phyloP scores from a whole-genome alignment of 202 grass and related monocot genomes.

The Eragrostis tef region DNA sequence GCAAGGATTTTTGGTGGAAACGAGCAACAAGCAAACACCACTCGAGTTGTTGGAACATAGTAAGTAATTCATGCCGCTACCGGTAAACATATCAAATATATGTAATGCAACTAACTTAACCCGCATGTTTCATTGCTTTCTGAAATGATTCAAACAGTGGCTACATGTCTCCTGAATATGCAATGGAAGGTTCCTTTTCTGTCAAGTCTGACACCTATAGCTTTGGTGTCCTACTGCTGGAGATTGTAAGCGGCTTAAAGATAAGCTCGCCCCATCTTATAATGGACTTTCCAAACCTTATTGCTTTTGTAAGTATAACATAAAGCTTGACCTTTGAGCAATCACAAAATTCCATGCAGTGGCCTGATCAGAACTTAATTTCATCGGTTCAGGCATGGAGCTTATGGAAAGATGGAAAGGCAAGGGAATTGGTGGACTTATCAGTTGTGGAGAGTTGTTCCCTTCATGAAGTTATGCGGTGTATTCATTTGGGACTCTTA shows the following conservation, averaged over 20 bases:
- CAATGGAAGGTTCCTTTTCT: slow-evolving; percentile 55
- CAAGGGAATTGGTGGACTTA: slow-evolving; percentile 38
- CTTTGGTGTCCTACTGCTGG: slow-evolving; percentile 62
- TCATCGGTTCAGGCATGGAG: slow-evolving; percentile 52
- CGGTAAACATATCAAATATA: neutral
- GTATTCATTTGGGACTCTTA: slow-evolving; percentile 54
- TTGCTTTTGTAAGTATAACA: slow-evolving; percentile 51
- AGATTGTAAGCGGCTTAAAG: slow-evolving; percentile 57
- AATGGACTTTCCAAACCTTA: slow-evolving; percentile 46
- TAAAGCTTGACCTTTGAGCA: neutral
- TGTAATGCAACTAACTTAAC: neutral
- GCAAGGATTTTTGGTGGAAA: slow-evolving; percentile 61
- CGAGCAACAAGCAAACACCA: slow-evolving; percentile 29
- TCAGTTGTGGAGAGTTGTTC: slow-evolving; percentile 37
- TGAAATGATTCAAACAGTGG: slow-evolving; percentile 46
- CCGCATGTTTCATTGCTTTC: neutral
- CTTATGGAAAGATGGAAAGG: slow-evolving; percentile 59
- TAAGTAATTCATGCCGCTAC: slow-evolving; percentile 36
- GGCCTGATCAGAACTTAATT: neutral
- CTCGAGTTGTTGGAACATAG: slow-evolving; percentile 46
- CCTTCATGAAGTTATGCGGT: slow-evolving; percentile 32
- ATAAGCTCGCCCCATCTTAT: slow-evolving; percentile 34
- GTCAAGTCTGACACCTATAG: slow-evolving; percentile 70
- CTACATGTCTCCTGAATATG: slow-evolving; percentile 78
- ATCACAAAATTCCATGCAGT: neutral